Base-by-base conservation (phyloP, 2,329 filamentous ascomycete genomes). In the Fusarium devonianum region DNA sequence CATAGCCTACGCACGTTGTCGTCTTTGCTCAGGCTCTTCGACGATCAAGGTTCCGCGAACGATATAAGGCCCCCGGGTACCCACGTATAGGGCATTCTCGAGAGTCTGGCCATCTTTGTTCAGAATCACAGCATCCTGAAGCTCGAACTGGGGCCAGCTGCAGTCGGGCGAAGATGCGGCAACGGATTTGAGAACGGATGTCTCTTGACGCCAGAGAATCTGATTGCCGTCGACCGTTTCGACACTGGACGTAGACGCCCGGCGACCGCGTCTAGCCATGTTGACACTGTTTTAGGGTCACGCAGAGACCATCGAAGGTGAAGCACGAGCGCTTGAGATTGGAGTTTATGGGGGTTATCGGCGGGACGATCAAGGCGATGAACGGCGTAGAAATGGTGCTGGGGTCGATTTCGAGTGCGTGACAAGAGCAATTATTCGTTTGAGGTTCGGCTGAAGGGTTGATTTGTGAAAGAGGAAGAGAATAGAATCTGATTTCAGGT, bases 71-170 rank as follows among this genome's bases (percentile, higher is more conserved):
- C 84, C 82, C 32, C 82, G 75, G 0, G 79, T 69, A 58, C 82
- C 79, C 3, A 86, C 83, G 35, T 82, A 69, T 4, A 91, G 76
- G 5, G 88, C 78, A 63, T 82, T 88, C 19, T 79, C 81, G 4
- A 82, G 67, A n/a, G 77, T 78, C 19, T 70, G 69, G 21, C 81
- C 79, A 58, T 85, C 76, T 35, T 72, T 76, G 37, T 74, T 71
- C 54, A 82, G 78, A n/a, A 90, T 77, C 13, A 81, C 75, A 26
- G 81, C 86, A 64, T 89, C 78, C 38, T 67, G 75, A 30, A 91
- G 74, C 5, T 82, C 73, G 64, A 88, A 78, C 78, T 4, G 85
- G 82, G 78, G 83, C 88, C 12, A 83, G 71, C 59, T 83, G 10
- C 72, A 66, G 42, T 75, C 57, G 8, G 66, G n/a, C n/a, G n/a